Evolutionary conservation across 306 rosid genomes (phyloP).

Genomic region (Lathyrus aphaca): DNA sequence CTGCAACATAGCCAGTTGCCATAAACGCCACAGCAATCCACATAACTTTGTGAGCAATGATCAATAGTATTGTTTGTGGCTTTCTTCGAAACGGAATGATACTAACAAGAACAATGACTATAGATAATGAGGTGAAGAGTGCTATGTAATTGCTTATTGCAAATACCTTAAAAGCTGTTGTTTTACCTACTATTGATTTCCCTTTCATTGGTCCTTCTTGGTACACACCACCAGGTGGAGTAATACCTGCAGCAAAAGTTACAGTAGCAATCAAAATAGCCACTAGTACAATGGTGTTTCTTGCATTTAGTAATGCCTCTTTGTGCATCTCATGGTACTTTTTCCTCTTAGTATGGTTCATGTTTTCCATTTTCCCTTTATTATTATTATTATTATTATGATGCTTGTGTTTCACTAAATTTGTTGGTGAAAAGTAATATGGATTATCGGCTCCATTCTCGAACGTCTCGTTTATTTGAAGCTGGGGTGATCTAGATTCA

Average conservation of each 20-base stretch:
- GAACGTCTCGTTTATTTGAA: slow-evolving; percentile 35
- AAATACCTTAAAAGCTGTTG: slow-evolving; percentile 65
- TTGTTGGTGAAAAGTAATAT: slow-evolving; percentile 36
- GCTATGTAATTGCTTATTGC: slow-evolving; percentile 60
- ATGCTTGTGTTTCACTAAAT: slow-evolving; percentile 32
- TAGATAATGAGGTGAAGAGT: slow-evolving; percentile 59
- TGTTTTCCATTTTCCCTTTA: slow-evolving; percentile 36
- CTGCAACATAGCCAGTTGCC: slow-evolving; percentile 62
- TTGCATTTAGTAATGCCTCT: slow-evolving; percentile 72
- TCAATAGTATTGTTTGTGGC: slow-evolving; percentile 47
- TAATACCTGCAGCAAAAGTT: slow-evolving; percentile 65
- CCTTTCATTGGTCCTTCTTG: slow-evolving; percentile 57
- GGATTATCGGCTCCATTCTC: slow-evolving; percentile 41
- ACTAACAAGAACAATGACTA: slow-evolving; percentile 70
- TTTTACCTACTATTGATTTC: slow-evolving; percentile 45
- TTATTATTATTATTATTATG: slow-evolving; percentile 20
- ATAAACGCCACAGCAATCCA: slow-evolving; percentile 75
- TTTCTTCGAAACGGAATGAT: slow-evolving; percentile 68
- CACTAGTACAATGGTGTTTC: slow-evolving; percentile 65
- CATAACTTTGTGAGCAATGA: slow-evolving; percentile 62
- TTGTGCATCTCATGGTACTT: slow-evolving; percentile 51
- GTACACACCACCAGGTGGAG: slow-evolving; percentile 67
- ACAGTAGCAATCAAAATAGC: slow-evolving; percentile 72
- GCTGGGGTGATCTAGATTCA: slow-evolving; percentile 43
- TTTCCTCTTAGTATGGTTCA: slow-evolving; percentile 25